These are phyloP conservation scores for Aristolochia fimbriata DNA, from an alignment of 164 flowering plant species.

Conservation along the genomic window DNA sequence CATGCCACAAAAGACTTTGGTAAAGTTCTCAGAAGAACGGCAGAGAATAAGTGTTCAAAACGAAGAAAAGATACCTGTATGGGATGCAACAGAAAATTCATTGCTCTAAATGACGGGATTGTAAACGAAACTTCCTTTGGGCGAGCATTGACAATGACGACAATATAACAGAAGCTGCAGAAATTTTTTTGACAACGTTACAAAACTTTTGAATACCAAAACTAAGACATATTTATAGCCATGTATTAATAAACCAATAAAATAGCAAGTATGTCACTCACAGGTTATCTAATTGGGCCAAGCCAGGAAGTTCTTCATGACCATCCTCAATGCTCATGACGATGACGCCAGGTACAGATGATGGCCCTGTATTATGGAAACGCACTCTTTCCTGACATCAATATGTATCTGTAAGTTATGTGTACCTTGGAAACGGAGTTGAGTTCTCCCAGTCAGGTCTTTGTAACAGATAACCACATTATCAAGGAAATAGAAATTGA, in stretches of 20 bases:
- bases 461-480: no score
- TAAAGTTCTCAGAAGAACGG: no score
- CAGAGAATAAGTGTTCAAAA: no score
- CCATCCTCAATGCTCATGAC: slow-evolving; percentile 98
- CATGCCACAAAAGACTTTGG: no score
- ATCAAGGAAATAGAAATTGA: no score
- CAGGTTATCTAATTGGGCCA: slow-evolving; percentile 72
- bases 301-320: slow-evolving; percentile 54
- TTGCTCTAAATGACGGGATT: slow-evolving; percentile 32
- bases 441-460: no score
- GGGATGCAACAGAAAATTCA: slow-evolving; percentile 62
- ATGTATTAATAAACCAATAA: neutral
- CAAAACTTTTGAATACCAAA: neutral
- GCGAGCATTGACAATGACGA: slow-evolving; percentile 53
- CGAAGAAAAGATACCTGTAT: slow-evolving; percentile 44
- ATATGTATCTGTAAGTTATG: no score
- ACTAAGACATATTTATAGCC: neutral
- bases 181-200: slow-evolving; percentile 3
- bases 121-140: slow-evolving; percentile 45
- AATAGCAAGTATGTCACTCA: slow-evolving; percentile 22
- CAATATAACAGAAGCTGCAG: slow-evolving; percentile 62
- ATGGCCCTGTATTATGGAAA: slow-evolving; percentile 77
- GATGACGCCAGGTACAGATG: slow-evolving; percentile 66
- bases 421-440: no score
- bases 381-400: slow-evolving; percentile 56